Base-by-base conservation (phyloP, 2,329 filamentous ascomycete species). In the Ceratocystis harringtonii region DNA sequence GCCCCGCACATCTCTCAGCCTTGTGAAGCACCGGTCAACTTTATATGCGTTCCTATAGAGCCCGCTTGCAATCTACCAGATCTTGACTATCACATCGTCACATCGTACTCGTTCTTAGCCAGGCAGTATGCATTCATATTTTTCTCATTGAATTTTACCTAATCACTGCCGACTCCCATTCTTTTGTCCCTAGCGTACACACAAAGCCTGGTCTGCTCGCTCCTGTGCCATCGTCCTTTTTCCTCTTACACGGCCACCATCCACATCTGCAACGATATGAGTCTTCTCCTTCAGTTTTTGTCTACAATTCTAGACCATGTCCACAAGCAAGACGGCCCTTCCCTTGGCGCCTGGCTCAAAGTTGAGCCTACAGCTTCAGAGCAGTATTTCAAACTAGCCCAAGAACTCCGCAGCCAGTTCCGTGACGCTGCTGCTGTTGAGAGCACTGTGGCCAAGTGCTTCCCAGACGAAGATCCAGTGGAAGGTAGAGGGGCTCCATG, bases 321-420 rank as follows among this genome's bases (percentile, higher is more conserved):
- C 61, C 79, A 80, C 22, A 83, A 85, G 68, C 81, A 92, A 74
- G 67, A 68, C 63, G 88, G 86, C 68, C 76, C 78, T 41, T 78
- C 81, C 68, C 80, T 95, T 15, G 81, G 86, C 68, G 79, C 84
- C 66, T 92, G 84, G 78, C 80, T 95, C 15, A 81, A 85, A 68
- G 86, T 94, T 69, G 89, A 92, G 72, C 88, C 88, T 4, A 83
- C 83, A 36, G 81, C 89, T 32, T 78, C 84, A 1, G 78, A 83
- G 17, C 79, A 85, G 64, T 94, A 94, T 74, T 79, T 80, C 68
- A 77, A 83, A 66, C 84, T 95, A 70, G 83, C 84, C 32, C 73
- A 76, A 28, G 88, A 94, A 75, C 78, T 95, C 62, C 84, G 81
- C 69, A 76, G 77, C 43, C 74, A 77, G 36, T 90, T 84, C 71